Evolutionary conservation across 257 asterid species (phyloP).

Genomic region (Linaria vulgaris): DNA sequence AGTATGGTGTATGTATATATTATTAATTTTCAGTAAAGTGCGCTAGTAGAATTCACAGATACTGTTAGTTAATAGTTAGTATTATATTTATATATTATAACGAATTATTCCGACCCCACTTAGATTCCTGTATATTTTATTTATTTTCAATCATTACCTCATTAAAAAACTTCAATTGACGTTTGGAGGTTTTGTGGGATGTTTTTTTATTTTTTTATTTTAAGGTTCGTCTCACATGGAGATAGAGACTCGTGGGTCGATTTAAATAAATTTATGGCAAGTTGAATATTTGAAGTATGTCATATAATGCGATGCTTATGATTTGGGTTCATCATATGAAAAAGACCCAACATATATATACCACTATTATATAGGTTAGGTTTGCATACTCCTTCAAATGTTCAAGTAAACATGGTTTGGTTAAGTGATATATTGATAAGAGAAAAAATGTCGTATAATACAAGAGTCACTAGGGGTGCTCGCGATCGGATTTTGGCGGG

Average conservation of each 20-base stretch:
- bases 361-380: not conserved
- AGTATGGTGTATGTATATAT: too few relatives aligned
- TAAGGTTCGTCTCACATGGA: slow-evolving; percentile 22
- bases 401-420: too few relatives aligned
- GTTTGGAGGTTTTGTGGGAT: not conserved
- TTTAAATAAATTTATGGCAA: slow-evolving; percentile 4
- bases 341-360: too few relatives aligned
- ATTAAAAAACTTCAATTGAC: not conserved
- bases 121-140: slow-evolving; percentile 2
- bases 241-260: slow-evolving; percentile 29
- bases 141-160: not conserved
- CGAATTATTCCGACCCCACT: slow-evolving; percentile 10
- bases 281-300: slow-evolving; percentile 20
- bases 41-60: too few relatives aligned
- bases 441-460: too few relatives aligned
- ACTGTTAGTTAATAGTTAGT: not conserved
- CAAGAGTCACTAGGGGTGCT: too few relatives aligned
- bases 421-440: too few relatives aligned
- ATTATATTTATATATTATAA: not conserved
- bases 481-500: too few relatives aligned
- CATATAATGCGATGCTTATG: slow-evolving; percentile 1
- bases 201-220: slow-evolving; percentile 14
- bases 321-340: slow-evolving; percentile 1
- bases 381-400: slow-evolving; percentile 15
- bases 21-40: too few relatives aligned